Conservation (phyloP, 495 filamentous ascomycete genomes). For the Opeltia flavorubescens region DNA sequence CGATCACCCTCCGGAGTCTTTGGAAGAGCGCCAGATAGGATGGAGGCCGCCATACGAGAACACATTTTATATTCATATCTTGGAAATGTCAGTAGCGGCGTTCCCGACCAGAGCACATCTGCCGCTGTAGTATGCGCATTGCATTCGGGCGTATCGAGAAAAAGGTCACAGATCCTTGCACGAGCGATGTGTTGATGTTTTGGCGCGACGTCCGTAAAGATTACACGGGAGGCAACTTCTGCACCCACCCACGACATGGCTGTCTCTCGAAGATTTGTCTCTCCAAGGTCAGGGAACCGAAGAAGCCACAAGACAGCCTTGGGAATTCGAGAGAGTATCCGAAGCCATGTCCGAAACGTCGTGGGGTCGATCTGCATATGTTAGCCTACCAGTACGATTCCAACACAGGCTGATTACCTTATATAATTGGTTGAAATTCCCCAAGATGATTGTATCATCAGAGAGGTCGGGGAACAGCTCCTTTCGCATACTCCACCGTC, state of each 20-base stretch:
- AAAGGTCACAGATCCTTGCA: conserved; percentile 82
- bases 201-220: conserved; percentile 93
- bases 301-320: conserved; percentile 93
- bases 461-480: conserved; percentile 76
- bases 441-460: conserved; percentile 81
- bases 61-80: conserved; percentile 98
- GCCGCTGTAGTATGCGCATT: conserved; percentile 97
- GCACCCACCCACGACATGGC: conserved; percentile 73
- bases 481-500: conserved; percentile 89
- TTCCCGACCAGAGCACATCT: conserved; percentile 91
- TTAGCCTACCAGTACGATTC: conserved; percentile 4
- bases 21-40: conserved; percentile 78
- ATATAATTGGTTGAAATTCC: conserved; percentile 98
- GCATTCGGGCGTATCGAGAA: conserved; percentile 95
- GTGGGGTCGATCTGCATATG: conserved; percentile 78
- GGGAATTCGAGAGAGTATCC: conserved; percentile 73
- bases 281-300: conserved; percentile 88
- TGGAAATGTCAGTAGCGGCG: conserved; percentile 86
- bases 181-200: conserved; percentile 91
- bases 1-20: conserved; percentile 46
- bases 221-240: conserved; percentile 77
- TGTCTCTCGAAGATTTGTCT: conserved; percentile 66
- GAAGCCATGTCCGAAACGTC: conserved; percentile 91
- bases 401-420: conserved; percentile 48
- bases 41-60: conserved; percentile 90